A percentile compares a stretch with the other conserved stretches of the same genome.
phyloP scores from a whole-genome alignment of 306 rosid species.

The Aeschynomene evenia region DNA sequence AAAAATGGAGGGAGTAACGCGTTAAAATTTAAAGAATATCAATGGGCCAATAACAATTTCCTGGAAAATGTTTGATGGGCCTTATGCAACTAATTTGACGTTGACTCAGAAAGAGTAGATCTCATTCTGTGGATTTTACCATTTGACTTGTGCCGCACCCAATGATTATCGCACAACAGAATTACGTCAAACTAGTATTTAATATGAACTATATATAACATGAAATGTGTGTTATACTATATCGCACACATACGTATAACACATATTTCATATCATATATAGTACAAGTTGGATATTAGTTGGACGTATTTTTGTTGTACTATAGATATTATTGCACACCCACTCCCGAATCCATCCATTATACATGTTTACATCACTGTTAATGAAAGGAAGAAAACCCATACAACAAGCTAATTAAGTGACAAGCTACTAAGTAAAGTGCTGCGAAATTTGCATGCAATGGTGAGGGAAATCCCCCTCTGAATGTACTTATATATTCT shows the following conservation, averaged over 20 bases:
- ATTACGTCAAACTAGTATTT: too few relatives aligned
- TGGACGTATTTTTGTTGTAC: too few relatives aligned
- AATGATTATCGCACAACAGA: too few relatives aligned
- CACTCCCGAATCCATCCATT: too few relatives aligned
- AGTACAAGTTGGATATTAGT: too few relatives aligned
- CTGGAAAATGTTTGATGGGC: neutral
- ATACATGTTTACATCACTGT: neutral
- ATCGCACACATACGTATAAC: too few relatives aligned
- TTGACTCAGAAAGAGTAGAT: neutral
- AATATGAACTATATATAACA: too few relatives aligned
- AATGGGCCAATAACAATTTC: neutral
- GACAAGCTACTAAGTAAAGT: neutral
- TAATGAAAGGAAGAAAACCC: neutral
- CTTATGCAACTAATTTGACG: neutral
- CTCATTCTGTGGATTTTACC: neutral
- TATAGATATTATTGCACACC: too few relatives aligned
- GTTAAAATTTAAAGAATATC: too few relatives aligned
- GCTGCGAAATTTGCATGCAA: neutral
- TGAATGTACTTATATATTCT: neutral
- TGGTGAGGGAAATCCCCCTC: neutral
- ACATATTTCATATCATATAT: too few relatives aligned
- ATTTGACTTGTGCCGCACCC: neutral
- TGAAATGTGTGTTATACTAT: too few relatives aligned
- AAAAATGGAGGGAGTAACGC: too few relatives aligned
- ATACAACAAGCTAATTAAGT: neutral